phyloP scores from a whole-genome alignment of 306 rosid genomes.

The Cucumis hystrix region DNA sequence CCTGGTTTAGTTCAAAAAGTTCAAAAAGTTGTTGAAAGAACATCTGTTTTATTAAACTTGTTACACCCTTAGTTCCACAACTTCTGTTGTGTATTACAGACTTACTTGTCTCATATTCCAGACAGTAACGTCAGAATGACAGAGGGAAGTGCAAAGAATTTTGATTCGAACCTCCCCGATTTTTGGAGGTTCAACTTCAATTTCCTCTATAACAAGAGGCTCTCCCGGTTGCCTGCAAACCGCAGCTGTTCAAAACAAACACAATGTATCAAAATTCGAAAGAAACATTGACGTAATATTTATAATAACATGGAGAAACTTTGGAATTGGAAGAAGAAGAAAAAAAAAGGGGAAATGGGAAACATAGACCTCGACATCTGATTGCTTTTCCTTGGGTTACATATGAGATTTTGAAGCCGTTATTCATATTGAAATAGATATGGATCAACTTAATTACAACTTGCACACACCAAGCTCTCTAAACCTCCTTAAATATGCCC shows the following conservation, averaged over 20 bases:
- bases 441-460: not conserved
- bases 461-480: too few relatives aligned
- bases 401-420: not conserved
- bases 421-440: not conserved
- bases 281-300: too few relatives aligned
- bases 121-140: slow-evolving; percentile 36
- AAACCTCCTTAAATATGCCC: not conserved
- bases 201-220: slow-evolving; percentile 37
- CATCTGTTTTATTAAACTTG: too few relatives aligned
- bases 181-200: slow-evolving; percentile 47
- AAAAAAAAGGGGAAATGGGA: not conserved
- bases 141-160: slow-evolving; percentile 40
- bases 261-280: not conserved
- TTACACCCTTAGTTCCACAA: too few relatives aligned
- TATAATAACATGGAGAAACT: too few relatives aligned
- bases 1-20: too few relatives aligned
- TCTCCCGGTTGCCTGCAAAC: slow-evolving; percentile 40
- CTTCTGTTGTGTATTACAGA: too few relatives aligned
- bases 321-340: not conserved
- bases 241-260: slow-evolving; percentile 35
- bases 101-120: slow-evolving; percentile 34
- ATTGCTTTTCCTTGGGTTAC: not conserved
- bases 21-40: too few relatives aligned
- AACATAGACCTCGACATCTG: not conserved
- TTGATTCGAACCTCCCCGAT: slow-evolving; percentile 49